These are phyloP conservation scores for Isatis lusitanica DNA, from an alignment of 441 rosid genomes.

Conservation along the genomic window DNA sequence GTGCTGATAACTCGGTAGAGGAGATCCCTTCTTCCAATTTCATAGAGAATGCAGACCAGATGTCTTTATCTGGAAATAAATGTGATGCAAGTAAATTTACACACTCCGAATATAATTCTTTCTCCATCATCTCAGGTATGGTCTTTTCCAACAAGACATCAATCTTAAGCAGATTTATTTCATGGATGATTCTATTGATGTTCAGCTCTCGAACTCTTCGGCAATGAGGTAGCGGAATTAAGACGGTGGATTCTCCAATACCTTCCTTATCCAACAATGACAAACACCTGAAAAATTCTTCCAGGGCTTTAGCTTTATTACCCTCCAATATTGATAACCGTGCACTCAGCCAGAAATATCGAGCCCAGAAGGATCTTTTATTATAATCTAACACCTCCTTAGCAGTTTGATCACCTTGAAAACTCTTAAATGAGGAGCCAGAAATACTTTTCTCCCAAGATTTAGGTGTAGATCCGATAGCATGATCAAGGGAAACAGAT, in stretches of 20 bases:
- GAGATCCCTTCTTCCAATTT: constrained; percentile 47
- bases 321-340: constrained; percentile 76
- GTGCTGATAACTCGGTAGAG: constrained; percentile 68
- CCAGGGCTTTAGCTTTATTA: constrained; percentile 79
- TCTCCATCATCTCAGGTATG: constrained; percentile 72
- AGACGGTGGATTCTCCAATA: constrained; percentile 39
- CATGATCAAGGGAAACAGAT: constrained; percentile 72
- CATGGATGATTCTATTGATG: constrained; percentile 64
- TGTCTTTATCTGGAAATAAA: constrained; percentile 58
- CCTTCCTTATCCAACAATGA: constrained; percentile 63
- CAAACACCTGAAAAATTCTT: constrained; percentile 65
- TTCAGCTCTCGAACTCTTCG: constrained; percentile 67
- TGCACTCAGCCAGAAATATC: constrained; percentile 95
- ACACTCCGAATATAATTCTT: constrained; percentile 74
- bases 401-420: constrained; percentile 42
- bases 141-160: constrained; percentile 78
- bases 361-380: constrained; percentile 75
- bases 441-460: constrained; percentile 37
- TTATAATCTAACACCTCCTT: constrained; percentile 39
- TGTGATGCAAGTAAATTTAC: constrained; percentile 77
- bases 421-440: constrained; percentile 39
- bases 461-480: constrained; percentile 43
- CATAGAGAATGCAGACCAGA: constrained; percentile 44
- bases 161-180: constrained; percentile 75
- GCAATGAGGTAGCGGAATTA: constrained; percentile 68